Evolutionary conservation across 441 rosid species (phyloP), one percentile per base, ranked within the genome.

Genomic region (Biscutella auriculata): DNA sequence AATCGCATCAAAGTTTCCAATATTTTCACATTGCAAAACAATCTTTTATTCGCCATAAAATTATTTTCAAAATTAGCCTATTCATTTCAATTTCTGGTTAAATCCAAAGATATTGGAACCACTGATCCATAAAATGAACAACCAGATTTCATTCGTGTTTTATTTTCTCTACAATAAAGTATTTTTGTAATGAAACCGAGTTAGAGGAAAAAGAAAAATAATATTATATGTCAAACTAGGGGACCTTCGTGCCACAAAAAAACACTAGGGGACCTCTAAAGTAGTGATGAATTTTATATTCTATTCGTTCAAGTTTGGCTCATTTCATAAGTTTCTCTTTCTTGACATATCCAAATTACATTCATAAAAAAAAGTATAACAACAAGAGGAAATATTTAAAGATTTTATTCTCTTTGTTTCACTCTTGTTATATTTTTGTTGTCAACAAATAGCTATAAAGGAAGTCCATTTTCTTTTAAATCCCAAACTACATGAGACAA

Each of bases 91-190:
- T 46, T 35, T 9, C 17, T 16, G 7, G 55, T 54, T 49, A 29
- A 19, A 46, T 37, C 49, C 62, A 63, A 54, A 54, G 33, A 29
- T 8, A 37, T 1, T 6, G 28, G 68, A 63, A 55, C 62, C 47
- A 53, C 29, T 35, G 11, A n/a, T 15, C 28, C 43, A 33, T 14
- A 14, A 14, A 52, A 4, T 28, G 34, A 28, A 16, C 28, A n/a
- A n/a, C n/a, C 21, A 47, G 13, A 39, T 30, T 48, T 30, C 40
- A 39, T 65, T 65, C 50, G 14, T 39, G 14, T 8, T 17, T 3
- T 12, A 1, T 36, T 55, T 53, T 37, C 6, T 55, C 2, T 15
- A 19, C 10, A 6, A 9, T 27, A 25, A 32, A 52, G 16, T 4
- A n/a, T 30, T 14, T 21, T n/a, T 34, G 40, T 27, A 9, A 54